Percentiles rank a stretch among this genome's conserved stretches.
phyloP scores from a whole-genome alignment of 208 protist species.

The Leishmania turanica region DNA sequence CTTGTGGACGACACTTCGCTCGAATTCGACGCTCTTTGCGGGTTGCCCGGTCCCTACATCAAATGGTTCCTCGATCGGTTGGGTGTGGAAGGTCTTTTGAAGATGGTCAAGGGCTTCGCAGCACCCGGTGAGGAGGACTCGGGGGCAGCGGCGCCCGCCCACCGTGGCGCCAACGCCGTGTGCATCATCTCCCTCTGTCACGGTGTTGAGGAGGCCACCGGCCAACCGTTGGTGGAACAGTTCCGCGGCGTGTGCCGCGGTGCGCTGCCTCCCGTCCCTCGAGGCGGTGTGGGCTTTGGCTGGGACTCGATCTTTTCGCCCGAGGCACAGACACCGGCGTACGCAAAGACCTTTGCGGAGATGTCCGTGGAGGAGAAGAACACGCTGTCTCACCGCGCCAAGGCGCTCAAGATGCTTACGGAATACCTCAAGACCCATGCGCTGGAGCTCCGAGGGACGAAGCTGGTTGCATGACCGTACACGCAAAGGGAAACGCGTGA shows the following conservation, averaged over 20 bases:
- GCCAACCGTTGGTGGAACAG: conserved; percentile 39
- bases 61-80: conserved; percentile 98
- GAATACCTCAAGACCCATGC: conserved; percentile 26
- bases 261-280: conserved; percentile 60
- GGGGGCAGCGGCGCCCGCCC: not conserved
- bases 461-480: too few species aligned
- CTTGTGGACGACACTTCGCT: conserved; percentile 98
- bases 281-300: conserved; percentile 82
- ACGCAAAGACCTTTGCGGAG: conserved; percentile 88
- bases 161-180: conserved; percentile 72
- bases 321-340: conserved; percentile 30
- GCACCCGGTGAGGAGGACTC: conserved; percentile 32
- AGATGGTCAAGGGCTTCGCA: conserved; percentile 91
- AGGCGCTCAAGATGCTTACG: conserved; percentile 60
- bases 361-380: conserved; percentile 93
- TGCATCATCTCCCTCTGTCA: conserved; percentile 71
- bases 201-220: conserved; percentile 20
- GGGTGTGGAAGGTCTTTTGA: conserved; percentile 90
- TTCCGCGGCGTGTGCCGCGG: conserved; percentile 80
- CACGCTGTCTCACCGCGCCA: conserved; percentile 94
- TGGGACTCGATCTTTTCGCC: conserved; percentile 98
- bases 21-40: conserved; percentile 96
- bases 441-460: not conserved
- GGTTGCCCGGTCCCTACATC: conserved; percentile 98
- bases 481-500: not conserved